These are phyloP conservation scores for Candida hungchunana DNA, from an alignment of 805 yeast species.

Conservation along the genomic window DNA sequence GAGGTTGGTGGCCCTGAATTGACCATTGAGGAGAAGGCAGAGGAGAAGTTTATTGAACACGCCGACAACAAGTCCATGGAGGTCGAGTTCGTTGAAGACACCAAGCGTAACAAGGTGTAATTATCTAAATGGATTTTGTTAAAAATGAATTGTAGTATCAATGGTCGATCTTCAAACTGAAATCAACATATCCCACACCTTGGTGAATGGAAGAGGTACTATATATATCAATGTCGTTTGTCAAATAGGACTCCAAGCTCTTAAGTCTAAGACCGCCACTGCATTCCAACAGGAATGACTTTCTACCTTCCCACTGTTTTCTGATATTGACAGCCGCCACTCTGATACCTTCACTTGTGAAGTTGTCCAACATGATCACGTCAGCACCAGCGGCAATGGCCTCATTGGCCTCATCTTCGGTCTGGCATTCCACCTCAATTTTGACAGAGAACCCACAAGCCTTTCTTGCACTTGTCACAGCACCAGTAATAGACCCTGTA, in stretches of 20 bases:
- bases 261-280: constrained; percentile 82
- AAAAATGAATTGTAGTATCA: constrained; percentile 6
- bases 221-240: constrained; percentile 82
- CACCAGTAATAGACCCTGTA: constrained; percentile 85
- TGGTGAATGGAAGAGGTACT: constrained; percentile 91
- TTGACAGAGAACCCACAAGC: constrained; percentile 88
- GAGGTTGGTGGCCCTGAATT: too few species aligned
- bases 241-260: constrained; percentile 61
- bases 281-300: constrained; percentile 73
- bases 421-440: constrained; percentile 89
- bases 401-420: constrained; percentile 81
- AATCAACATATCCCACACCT: constrained; percentile 81
- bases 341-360: constrained; percentile 60
- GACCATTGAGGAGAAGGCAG: too few species aligned
- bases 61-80: too few species aligned
- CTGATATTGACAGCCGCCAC: constrained; percentile 63
- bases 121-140: background rate
- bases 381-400: constrained; percentile 96
- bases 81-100: too few species aligned
- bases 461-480: constrained; percentile 68
- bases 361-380: constrained; percentile 91
- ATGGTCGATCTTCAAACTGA: constrained; percentile 68
- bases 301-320: constrained; percentile 43
- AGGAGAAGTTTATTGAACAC: too few species aligned
- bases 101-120: background rate